Evolutionary conservation across 345 rosid genomes (phyloP), one percentile per base, ranked within the genome.

Genomic region (Psidium guajava): DNA sequence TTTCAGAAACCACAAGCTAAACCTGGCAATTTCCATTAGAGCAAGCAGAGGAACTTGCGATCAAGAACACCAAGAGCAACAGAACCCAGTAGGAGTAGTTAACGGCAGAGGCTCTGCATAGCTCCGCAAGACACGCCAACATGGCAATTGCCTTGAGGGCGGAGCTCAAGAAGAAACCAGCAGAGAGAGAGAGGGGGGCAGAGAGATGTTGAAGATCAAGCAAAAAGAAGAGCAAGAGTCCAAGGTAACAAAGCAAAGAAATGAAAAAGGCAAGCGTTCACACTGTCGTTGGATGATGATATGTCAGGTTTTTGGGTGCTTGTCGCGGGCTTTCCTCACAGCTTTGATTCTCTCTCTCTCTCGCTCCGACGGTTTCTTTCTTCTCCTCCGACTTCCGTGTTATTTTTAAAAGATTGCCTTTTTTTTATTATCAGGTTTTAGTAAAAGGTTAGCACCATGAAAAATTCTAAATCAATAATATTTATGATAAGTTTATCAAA

Each of bases 11-110:
- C 55, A 55, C 14, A 61, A 47, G 64, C 77, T 32, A 32, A 64
- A 93, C 99, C 98, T 95, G 95, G 89, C 98, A 94, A 54, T 84
- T 89, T 81, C 96, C 95, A 87, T 92, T 90, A 54, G 95, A 91
- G 88, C 95, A 93, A 86, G 94, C 90, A 52, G 87, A 82, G 57
- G 92, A 87, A 86, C 86, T 50, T 54, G 86, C 49, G 92, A 88
- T 82, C 89, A 87, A 85, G 85, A 87, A 22, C 11, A 90, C 88
- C 86, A 88, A 86, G 86, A 91, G 82, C 86, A 87, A 88, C 82
- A 81, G 87, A 88, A 93, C 88, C 82, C 58, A 89, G 85, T 84
- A 53, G 75, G 9, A 61, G 51, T 15, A 18, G 54, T 42, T 27
- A 11, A 47, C 36, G 54, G 77, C 77, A 64, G 75, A 64, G 57